Evolutionary conservation across 352 stramenopile species (phyloP).

Genomic region (Globisporangium nunn): DNA sequence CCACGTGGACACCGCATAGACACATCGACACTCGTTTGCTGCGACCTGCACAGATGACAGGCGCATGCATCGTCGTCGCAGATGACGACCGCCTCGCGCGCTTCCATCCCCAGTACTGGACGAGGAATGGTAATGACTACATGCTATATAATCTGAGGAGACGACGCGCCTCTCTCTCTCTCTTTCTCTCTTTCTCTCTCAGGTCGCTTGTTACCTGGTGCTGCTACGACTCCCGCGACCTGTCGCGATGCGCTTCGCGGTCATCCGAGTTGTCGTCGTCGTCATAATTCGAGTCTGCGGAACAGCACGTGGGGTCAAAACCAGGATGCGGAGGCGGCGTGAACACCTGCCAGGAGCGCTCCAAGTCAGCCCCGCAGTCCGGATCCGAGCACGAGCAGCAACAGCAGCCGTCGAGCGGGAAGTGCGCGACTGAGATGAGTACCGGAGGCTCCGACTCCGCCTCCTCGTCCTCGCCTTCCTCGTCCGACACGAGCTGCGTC

Average conservation of each 20-base stretch:
- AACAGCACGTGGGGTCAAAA: conserved; percentile 10
- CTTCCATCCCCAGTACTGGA: no score
- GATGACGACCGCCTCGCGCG: no score
- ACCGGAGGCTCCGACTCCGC: not conserved
- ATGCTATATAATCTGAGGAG: not conserved
- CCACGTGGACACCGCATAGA: conserved; percentile 11
- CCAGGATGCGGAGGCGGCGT: conserved; percentile 5
- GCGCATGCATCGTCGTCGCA: no score
- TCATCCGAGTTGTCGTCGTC: conserved; percentile 1
- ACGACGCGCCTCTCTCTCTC: not conserved
- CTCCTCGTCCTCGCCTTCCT: not conserved
- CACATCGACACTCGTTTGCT: not conserved
- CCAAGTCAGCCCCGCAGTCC: conserved; percentile 2
- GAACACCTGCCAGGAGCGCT: conserved; percentile 11
- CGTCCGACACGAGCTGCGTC: conserved; percentile 2
- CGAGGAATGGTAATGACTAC: not conserved
- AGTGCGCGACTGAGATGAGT: conserved; percentile 1
- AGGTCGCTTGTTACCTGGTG: not conserved
- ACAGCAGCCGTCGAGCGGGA: conserved; percentile 6
- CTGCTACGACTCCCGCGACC: not conserved
- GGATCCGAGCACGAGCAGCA: conserved; percentile 6
- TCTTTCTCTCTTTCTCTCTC: not conserved
- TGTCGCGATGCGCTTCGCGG: not conserved
- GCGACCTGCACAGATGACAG: not conserved
- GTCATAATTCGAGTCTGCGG: conserved; percentile 3